Conservation (phyloP, 169 alveolate species). For the Babesia bovis region DNA sequence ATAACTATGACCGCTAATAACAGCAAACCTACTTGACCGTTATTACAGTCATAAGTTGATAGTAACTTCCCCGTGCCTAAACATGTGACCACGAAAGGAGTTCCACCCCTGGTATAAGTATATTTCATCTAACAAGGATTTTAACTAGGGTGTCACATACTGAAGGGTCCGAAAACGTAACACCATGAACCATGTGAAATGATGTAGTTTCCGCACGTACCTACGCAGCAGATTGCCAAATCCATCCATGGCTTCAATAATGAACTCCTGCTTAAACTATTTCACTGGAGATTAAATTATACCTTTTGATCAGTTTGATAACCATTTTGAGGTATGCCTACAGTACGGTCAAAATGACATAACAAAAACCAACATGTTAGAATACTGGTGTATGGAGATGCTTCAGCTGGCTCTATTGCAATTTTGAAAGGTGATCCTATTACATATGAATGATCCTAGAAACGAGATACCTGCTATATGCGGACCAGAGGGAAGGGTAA, state of each 20-base stretch:
- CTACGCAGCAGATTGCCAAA: slow-evolving; percentile 19
- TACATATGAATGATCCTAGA: neutral
- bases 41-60: slow-evolving; percentile 24
- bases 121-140: neutral
- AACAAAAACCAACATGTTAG: slow-evolving; percentile 12
- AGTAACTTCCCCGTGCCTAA: slow-evolving; percentile 45
- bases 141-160: neutral
- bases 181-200: neutral
- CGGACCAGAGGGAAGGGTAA: slow-evolving; percentile 4
- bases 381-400: slow-evolving; percentile 37
- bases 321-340: slow-evolving; percentile 46
- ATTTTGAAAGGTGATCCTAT: slow-evolving; percentile 64
- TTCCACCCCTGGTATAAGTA: slow-evolving; percentile 19
- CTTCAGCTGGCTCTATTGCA: slow-evolving; percentile 31
- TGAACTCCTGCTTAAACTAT: slow-evolving; percentile 32
- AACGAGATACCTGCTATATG: slow-evolving; percentile 46
- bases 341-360: neutral
- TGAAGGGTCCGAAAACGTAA: neutral
- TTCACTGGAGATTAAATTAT: neutral
- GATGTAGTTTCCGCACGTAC: slow-evolving; percentile 4
- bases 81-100: slow-evolving; percentile 12
- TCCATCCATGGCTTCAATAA: slow-evolving; percentile 25
- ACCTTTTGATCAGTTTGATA: slow-evolving; percentile 50
- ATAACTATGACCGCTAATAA: neutral
- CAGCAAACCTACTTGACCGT: slow-evolving; percentile 39